Conservation (phyloP, 495 filamentous ascomycete species). For the Aspergillus heteromorphus region DNA sequence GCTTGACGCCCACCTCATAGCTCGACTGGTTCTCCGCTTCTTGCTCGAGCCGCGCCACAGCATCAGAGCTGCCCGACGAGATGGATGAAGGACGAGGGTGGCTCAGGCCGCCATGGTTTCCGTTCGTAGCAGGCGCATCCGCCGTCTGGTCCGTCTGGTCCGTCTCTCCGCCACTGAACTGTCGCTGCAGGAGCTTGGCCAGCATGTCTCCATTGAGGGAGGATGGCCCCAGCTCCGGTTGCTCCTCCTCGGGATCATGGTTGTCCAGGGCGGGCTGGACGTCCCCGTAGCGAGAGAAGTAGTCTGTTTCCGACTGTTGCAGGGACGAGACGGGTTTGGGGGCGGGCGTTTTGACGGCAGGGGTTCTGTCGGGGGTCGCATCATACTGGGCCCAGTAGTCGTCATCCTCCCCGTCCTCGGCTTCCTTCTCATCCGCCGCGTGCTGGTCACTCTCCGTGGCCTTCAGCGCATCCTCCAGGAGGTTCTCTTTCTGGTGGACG, state of each 20-base stretch:
- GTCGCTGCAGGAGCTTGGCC: slow-evolving; percentile 31
- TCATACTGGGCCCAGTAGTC: slow-evolving; percentile 96
- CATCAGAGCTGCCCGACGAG: slow-evolving; percentile 52
- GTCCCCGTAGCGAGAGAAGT: slow-evolving; percentile 80
- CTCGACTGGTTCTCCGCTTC: slow-evolving; percentile 58
- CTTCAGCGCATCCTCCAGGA: slow-evolving; percentile 36
- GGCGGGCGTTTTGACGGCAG: slow-evolving; percentile 60
- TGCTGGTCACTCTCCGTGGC: slow-evolving; percentile 21
- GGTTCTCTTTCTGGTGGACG: slow-evolving; percentile 27
- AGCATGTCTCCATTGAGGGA: slow-evolving; percentile 50
- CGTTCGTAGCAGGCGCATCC: slow-evolving; percentile 11
- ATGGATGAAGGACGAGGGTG: slow-evolving; percentile 44
- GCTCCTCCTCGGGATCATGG: slow-evolving; percentile 69
- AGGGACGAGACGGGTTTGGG: slow-evolving; percentile 32
- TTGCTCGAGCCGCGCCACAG: slow-evolving; percentile 62
- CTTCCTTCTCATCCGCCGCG: slow-evolving; percentile 20
- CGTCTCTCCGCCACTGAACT: slow-evolving; percentile 17
- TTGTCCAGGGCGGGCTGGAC: slow-evolving; percentile 91
- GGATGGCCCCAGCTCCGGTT: slow-evolving; percentile 42
- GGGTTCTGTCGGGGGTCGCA: slow-evolving; percentile 72
- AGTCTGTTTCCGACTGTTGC: slow-evolving; percentile 41
- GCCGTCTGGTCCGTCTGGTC: slow-evolving; percentile 19
- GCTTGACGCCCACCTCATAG: slow-evolving; percentile 75
- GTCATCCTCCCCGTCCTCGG: slow-evolving; percentile 73
- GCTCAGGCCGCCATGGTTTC: slow-evolving; percentile 25